Evolutionary conservation across 2,329 filamentous ascomycete genomes (phyloP).

Genomic region (Hymenotorrendiella dingleyae): DNA sequence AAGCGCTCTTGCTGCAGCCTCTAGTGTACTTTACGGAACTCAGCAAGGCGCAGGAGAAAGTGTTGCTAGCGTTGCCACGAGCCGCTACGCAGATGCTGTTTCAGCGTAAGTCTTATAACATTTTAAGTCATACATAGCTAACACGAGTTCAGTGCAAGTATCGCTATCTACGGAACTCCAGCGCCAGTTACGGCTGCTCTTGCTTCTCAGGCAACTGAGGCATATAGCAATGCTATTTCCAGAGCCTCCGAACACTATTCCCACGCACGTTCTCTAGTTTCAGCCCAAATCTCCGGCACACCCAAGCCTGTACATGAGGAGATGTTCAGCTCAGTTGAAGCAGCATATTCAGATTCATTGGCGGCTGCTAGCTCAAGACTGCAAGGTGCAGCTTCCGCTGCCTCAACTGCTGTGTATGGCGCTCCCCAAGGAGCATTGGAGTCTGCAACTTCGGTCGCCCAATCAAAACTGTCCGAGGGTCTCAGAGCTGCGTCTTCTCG

Average conservation of each 20-base stretch:
- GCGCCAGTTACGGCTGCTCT: constrained; percentile 49
- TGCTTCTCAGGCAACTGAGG: constrained; percentile 40
- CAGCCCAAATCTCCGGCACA: constrained; percentile 60
- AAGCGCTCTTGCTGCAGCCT: constrained; percentile 50
- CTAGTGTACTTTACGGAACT: constrained; percentile 47
- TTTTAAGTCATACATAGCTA: too few species aligned
- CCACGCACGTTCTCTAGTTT: constrained; percentile 61
- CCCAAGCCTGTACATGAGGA: constrained; percentile 65
- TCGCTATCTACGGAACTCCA: constrained; percentile 58
- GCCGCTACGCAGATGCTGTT: constrained; percentile 51
- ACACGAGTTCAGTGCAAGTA: constrained; percentile 1
- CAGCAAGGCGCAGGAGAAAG: constrained; percentile 37
- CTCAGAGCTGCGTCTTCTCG: constrained; percentile 64
- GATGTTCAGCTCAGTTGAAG: constrained; percentile 62
- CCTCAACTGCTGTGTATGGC: constrained; percentile 44
- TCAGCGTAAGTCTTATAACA: constrained; percentile 40
- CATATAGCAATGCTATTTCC: constrained; percentile 60
- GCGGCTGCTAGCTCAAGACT: constrained; percentile 55
- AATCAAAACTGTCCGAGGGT: constrained; percentile 64
- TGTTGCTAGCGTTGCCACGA: constrained; percentile 44
- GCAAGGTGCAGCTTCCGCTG: constrained; percentile 47
- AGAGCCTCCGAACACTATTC: constrained; percentile 63
- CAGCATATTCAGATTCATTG: constrained; percentile 61
- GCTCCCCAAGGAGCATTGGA: constrained; percentile 47
- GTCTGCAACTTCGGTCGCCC: constrained; percentile 61